Evolutionary conservation across 768 basidiomycete species (phyloP).

Genomic region (Guyanaporus albipodus): DNA sequence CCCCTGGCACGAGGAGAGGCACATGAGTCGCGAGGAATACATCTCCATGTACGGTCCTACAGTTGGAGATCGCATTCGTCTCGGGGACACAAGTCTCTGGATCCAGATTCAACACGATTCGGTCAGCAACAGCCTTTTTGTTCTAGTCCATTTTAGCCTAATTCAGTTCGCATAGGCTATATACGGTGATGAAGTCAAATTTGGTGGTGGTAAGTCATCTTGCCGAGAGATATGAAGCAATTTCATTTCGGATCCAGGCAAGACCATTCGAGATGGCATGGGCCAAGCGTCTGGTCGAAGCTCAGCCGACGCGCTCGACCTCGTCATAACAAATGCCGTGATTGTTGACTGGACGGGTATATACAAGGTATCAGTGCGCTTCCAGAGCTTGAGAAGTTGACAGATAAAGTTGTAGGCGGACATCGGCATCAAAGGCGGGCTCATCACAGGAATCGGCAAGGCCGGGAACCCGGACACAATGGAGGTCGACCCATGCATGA

Average conservation of each 20-base stretch:
- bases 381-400: background rate
- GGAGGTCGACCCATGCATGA: slow-evolving; percentile 69
- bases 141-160: background rate
- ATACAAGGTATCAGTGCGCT: slow-evolving; percentile 61
- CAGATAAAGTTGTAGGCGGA: slow-evolving; percentile 62
- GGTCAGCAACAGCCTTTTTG: slow-evolving; percentile 37
- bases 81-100: slow-evolving; percentile 91
- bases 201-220: slow-evolving; percentile 73
- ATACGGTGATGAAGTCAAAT: slow-evolving; percentile 97
- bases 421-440: slow-evolving; percentile 83
- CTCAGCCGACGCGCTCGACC: slow-evolving; percentile 69
- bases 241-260: slow-evolving; percentile 48
- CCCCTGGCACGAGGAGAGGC: slow-evolving; percentile 47
- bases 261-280: slow-evolving; percentile 95
- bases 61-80: slow-evolving; percentile 78
- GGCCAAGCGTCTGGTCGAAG: slow-evolving; percentile 84
- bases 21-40: slow-evolving; percentile 68
- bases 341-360: slow-evolving; percentile 95
- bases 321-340: slow-evolving; percentile 93
- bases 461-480: slow-evolving; percentile 95
- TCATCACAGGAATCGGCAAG: slow-evolving; percentile 89
- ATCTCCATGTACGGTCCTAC: slow-evolving; percentile 97
- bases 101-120: slow-evolving; percentile 86
- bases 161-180: slow-evolving; percentile 48
- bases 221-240: background rate